phyloP scores from a whole-genome alignment of 1,284 basidiomycete species.

The Naganishia albida region DNA sequence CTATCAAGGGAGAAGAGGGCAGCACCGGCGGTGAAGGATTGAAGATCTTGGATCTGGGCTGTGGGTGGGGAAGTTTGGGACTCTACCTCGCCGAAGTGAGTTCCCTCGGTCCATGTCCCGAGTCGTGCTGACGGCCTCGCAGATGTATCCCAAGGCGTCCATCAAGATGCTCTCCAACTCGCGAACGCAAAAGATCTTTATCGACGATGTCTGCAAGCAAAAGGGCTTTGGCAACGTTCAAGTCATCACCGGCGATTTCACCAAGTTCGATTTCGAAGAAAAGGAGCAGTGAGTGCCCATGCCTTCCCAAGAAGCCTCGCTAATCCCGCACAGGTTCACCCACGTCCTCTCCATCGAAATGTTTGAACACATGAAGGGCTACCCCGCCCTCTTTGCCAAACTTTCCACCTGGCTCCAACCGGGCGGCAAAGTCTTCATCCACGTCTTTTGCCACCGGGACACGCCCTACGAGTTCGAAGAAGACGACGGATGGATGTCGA shows the following conservation, averaged over 20 bases:
- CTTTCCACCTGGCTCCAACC: constrained; percentile 69
- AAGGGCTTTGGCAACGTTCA: constrained; percentile 64
- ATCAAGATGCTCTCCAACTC: constrained; percentile 73
- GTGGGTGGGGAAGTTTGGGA: constrained; percentile 74
- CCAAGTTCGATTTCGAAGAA: constrained; percentile 63
- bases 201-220: constrained; percentile 62
- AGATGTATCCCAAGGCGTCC: constrained; percentile 70
- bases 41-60: constrained; percentile 71
- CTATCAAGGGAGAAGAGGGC: constrained; percentile 31
- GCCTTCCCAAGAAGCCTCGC: not conserved
- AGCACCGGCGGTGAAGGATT: constrained; percentile 60
- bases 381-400: constrained; percentile 66
- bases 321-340: constrained; percentile 61
- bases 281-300: constrained; percentile 59
- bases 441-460: constrained; percentile 71
- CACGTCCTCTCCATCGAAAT: constrained; percentile 77
- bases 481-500: constrained; percentile 72
- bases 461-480: constrained; percentile 74
- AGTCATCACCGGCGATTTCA: constrained; percentile 74
- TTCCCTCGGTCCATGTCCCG: not conserved
- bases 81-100: constrained; percentile 67
- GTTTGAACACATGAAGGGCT: constrained; percentile 84
- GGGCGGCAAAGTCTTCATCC: constrained; percentile 62
- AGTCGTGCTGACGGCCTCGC: not conserved
- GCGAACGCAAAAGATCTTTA: constrained; percentile 68